Percentiles rank a stretch among this genome's conserved stretches.
Conservation (phyloP, 2,329 filamentous ascomycete genomes). For the Fusarium brevicatenulatum region DNA sequence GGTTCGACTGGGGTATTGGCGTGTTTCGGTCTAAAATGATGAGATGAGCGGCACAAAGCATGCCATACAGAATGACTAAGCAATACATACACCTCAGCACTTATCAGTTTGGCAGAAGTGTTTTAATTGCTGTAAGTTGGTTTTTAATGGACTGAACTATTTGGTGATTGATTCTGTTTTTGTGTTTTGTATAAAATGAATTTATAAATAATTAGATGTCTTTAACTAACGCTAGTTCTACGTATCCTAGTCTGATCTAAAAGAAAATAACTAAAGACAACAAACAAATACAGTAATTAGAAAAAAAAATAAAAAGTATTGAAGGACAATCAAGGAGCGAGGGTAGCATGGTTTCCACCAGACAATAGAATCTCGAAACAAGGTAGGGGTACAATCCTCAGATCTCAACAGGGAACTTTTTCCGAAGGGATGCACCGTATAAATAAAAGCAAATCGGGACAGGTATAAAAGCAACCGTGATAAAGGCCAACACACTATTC, state of each 20-base stretch:
- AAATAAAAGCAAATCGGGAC: slow-evolving; percentile 52
- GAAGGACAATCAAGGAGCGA: too few relatives aligned
- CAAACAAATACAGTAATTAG: neutral
- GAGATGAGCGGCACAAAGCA: neutral
- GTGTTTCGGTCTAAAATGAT: neutral
- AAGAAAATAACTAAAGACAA: neutral
- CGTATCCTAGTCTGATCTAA: too few relatives aligned
- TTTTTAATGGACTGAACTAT: accelerated
- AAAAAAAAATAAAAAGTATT: neutral
- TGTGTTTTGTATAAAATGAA: too few relatives aligned
- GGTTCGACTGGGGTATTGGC: neutral
- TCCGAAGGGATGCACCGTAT: slow-evolving; percentile 50
- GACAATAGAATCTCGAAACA: neutral
- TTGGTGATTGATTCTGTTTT: too few relatives aligned
- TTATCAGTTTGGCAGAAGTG: too few relatives aligned
- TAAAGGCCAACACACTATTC: slow-evolving; percentile 53
- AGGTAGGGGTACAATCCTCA: accelerated
- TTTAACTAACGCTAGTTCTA: too few relatives aligned
- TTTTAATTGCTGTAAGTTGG: accelerated
- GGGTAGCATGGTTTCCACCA: too few relatives aligned
- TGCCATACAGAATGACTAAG: neutral
- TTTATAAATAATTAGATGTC: too few relatives aligned
- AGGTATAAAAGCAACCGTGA: slow-evolving; percentile 53
- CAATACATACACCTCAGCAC: neutral
- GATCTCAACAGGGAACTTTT: slow-evolving; percentile 2